Evolutionary conservation across 2,329 filamentous ascomycete genomes (phyloP).

Genomic region (Alternaria longipes): DNA sequence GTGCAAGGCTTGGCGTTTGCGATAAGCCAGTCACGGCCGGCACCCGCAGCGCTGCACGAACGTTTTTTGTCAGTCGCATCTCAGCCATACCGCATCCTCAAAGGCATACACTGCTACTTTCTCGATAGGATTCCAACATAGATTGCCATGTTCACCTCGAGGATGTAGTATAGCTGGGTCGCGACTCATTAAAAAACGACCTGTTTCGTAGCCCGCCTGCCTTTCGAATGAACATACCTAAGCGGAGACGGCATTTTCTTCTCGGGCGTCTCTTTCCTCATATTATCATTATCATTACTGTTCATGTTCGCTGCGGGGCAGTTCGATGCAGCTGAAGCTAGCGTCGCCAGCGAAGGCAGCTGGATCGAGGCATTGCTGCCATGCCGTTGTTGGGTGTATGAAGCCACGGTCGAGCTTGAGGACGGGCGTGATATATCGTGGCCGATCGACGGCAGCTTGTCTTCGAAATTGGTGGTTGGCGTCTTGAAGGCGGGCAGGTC

Average conservation of each 20-base stretch:
- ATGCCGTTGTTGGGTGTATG: conserved; percentile 52
- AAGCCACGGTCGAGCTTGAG: conserved; percentile 61
- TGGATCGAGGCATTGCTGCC: conserved; percentile 54
- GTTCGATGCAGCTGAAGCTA: conserved; percentile 64
- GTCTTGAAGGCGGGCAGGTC: conserved; percentile 59
- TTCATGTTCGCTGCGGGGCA: conserved; percentile 55
- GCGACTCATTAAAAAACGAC: background rate
- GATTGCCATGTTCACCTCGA: background rate
- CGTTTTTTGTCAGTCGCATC: background rate
- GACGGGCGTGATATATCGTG: conserved; percentile 63
- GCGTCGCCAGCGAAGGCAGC: conserved; percentile 66
- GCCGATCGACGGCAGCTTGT: conserved; percentile 58
- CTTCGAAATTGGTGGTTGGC: conserved; percentile 53
- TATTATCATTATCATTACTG: conserved; percentile 37
- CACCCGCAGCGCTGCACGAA: background rate
- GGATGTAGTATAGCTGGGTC: background rate
- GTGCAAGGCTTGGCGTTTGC: conserved; percentile 6
- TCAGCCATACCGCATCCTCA: background rate
- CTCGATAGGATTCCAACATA: background rate
- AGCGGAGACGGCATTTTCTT: conserved; percentile 39
- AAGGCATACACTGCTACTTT: background rate
- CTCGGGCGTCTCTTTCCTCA: conserved; percentile 35
- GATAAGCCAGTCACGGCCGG: conserved; percentile 33
- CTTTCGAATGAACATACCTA: conserved; percentile 37
- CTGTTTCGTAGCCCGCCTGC: background rate